Evolutionary conservation across 768 basidiomycete genomes (phyloP).

Genomic region (Macrocybe gigantea): DNA sequence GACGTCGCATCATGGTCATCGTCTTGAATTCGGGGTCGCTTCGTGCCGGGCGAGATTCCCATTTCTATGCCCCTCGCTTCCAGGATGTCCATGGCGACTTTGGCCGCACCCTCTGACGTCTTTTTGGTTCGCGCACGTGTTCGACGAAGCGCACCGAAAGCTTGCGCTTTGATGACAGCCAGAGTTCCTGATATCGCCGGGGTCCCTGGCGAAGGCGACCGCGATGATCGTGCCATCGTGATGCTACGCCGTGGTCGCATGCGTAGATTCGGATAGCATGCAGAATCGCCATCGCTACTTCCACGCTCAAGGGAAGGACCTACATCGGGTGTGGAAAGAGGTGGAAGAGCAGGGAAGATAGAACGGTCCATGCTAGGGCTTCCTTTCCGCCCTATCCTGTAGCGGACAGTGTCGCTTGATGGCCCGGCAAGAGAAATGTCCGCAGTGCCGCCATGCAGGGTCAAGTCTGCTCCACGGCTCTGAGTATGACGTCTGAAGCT

Average conservation of each 20-base stretch:
- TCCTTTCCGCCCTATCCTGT: slow-evolving; percentile 48
- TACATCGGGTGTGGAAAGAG: slow-evolving; percentile 45
- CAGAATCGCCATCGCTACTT: slow-evolving; percentile 52
- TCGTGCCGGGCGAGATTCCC: slow-evolving; percentile 14
- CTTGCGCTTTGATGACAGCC: slow-evolving; percentile 87
- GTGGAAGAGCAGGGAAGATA: slow-evolving; percentile 39
- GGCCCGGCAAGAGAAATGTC: slow-evolving; percentile 56
- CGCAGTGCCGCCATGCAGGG: slow-evolving; percentile 69
- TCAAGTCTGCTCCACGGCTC: slow-evolving; percentile 52
- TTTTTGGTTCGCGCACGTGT: slow-evolving; percentile 72
- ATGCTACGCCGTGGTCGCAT: slow-evolving; percentile 43
- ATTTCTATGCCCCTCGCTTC: slow-evolving; percentile 72
- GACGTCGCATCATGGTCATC: slow-evolving; percentile 35
- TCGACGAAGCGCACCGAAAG: slow-evolving; percentile 79
- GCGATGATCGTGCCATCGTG: slow-evolving; percentile 39
- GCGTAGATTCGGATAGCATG: slow-evolving; percentile 34
- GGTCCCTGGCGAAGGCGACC: slow-evolving; percentile 40
- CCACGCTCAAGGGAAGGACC: slow-evolving; percentile 45
- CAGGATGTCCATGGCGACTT: slow-evolving; percentile 76
- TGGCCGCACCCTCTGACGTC: slow-evolving; percentile 61
- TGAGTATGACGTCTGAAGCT: slow-evolving; percentile 58
- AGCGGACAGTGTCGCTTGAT: slow-evolving; percentile 52
- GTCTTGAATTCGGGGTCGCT: slow-evolving; percentile 27
- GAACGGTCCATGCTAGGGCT: slow-evolving; percentile 45
- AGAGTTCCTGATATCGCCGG: slow-evolving; percentile 68